Evolutionary conservation across 129 eudicot species (phyloP).

Genomic region (Calendula officinalis): DNA sequence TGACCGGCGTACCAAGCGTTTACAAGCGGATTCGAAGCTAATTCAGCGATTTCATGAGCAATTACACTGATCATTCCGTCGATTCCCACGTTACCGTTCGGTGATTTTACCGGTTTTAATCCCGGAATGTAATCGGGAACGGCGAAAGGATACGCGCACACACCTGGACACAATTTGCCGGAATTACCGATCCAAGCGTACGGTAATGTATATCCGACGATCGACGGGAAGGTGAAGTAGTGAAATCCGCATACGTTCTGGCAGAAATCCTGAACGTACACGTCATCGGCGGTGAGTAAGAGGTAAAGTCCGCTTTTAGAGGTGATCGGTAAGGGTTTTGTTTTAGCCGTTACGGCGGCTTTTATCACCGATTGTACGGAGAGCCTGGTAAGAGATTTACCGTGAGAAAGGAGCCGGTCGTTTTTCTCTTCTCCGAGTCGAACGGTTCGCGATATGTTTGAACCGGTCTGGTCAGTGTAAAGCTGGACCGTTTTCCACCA

Average conservation of each 20-base stretch:
- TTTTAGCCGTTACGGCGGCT: conserved; percentile 45
- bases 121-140: conserved; percentile 35
- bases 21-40: neutral
- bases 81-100: neutral
- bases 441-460: conserved; percentile 49
- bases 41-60: neutral
- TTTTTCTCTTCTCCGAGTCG: conserved; percentile 47
- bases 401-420: conserved; percentile 65
- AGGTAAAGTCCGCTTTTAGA: conserved; percentile 60
- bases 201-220: conserved; percentile 68
- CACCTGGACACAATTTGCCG: conserved; percentile 51
- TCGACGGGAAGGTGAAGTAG: conserved; percentile 66
- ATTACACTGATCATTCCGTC: no score
- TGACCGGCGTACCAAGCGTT: conserved; percentile 7
- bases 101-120: conserved; percentile 7
- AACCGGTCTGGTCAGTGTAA: conserved; percentile 62
- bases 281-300: conserved; percentile 57
- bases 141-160: conserved; percentile 63
- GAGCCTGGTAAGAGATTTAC: conserved; percentile 57
- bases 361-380: conserved; percentile 53
- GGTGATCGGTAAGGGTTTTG: conserved; percentile 54
- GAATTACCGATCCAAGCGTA: conserved; percentile 71
- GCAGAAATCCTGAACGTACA: conserved; percentile 63
- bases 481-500: conserved; percentile 78
- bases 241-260: conserved; percentile 60